phyloP scores from a whole-genome alignment of 495 filamentous ascomycete species.

The Neurospora tetraspora region DNA sequence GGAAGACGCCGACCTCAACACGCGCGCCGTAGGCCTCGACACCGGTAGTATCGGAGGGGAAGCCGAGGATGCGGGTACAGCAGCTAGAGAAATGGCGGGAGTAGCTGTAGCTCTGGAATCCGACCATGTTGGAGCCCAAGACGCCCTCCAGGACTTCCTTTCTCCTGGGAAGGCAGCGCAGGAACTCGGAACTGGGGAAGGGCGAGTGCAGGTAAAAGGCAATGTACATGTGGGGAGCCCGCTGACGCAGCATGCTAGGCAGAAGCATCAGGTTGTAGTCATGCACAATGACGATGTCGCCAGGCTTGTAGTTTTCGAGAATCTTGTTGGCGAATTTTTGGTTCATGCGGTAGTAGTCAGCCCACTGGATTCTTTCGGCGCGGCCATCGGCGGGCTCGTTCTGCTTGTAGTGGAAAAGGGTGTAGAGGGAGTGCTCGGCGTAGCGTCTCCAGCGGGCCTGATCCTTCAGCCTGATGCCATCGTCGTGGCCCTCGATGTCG shows the following conservation, averaged over 20 bases:
- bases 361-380: conserved; percentile 71
- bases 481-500: conserved; percentile 51
- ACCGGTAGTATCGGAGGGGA: conserved; percentile 67
- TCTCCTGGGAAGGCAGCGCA: conserved; percentile 71
- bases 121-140: conserved; percentile 80
- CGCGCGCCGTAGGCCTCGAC: conserved; percentile 83
- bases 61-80: conserved; percentile 78
- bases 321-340: conserved; percentile 81
- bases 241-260: conserved; percentile 73
- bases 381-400: conserved; percentile 79
- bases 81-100: conserved; percentile 86
- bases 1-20: conserved; percentile 80
- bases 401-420: conserved; percentile 87
- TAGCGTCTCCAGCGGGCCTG: conserved; percentile 77
- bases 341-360: conserved; percentile 81
- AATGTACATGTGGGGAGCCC: conserved; percentile 73
- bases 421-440: conserved; percentile 81
- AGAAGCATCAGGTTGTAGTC: conserved; percentile 86
- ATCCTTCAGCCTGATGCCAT: conserved; percentile 59
- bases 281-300: conserved; percentile 83
- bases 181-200: conserved; percentile 89
- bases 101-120: conserved; percentile 89
- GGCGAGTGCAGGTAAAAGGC: conserved; percentile 88
- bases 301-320: conserved; percentile 72
- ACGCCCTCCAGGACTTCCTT: conserved; percentile 84